These are phyloP conservation scores for Lycium barbarum DNA, from an alignment of 257 asterid genomes.

Conservation along the genomic window DNA sequence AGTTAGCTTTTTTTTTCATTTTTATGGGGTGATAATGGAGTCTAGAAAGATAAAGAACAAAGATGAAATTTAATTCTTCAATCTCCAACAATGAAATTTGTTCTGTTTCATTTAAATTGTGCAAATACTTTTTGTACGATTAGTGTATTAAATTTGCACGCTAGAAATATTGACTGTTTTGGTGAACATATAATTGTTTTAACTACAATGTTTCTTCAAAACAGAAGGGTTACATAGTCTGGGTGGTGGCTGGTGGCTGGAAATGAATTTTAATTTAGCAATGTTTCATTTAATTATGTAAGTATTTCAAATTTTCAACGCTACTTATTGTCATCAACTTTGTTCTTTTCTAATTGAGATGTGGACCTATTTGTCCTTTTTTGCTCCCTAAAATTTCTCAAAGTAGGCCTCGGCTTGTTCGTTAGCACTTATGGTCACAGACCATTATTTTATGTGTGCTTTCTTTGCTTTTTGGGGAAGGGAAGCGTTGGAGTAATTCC, in stretches of 20 bases:
- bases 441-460: neutral
- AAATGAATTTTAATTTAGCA: neutral
- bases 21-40: neutral
- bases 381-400: neutral
- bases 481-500: neutral
- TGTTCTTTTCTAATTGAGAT: slow-evolving; percentile 7
- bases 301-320: neutral
- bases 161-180: neutral
- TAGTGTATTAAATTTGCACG: neutral
- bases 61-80: no score
- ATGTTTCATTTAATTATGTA: neutral
- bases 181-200: neutral
- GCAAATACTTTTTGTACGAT: neutral
- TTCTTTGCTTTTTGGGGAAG: neutral
- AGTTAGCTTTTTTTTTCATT: neutral
- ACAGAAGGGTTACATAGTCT: neutral
- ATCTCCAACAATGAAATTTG: no score
- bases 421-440: neutral
- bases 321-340: slow-evolving; percentile 13
- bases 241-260: neutral
- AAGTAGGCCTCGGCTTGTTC: neutral
- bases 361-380: neutral
- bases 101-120: neutral
- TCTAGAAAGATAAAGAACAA: neutral
- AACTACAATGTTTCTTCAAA: neutral